phyloP scores from a whole-genome alignment of 116 monocot species.

The Papilionanthe hybrid region DNA sequence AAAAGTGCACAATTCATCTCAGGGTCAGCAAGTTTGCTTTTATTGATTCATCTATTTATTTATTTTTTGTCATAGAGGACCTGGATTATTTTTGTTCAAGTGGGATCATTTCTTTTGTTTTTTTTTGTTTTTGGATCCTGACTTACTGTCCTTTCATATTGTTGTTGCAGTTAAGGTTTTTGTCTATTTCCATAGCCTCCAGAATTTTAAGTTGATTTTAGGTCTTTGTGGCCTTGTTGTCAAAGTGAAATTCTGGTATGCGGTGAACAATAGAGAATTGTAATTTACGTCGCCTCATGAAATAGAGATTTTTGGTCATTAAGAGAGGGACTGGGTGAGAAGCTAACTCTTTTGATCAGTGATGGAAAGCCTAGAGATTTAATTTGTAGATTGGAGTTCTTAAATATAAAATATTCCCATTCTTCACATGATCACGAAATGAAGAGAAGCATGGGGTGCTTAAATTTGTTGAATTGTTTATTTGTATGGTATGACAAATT shows the following conservation, averaged over 20 bases:
- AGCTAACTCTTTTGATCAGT: neutral
- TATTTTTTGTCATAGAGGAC: neutral
- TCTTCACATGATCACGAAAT: neutral
- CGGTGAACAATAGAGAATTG: no score
- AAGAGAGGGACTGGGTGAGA: no score
- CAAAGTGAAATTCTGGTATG: no score
- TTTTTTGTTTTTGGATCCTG: neutral
- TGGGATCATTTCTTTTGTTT: no score
- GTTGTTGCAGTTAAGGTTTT: neutral
- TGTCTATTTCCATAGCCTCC: neutral
- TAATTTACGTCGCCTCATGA: no score
- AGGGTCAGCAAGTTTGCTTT: neutral
- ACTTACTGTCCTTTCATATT: neutral
- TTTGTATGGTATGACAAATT: neutral
- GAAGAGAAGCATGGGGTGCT: neutral
- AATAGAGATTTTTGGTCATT: no score
- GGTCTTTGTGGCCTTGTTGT: no score
- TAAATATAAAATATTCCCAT: neutral
- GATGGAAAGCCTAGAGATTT: neutral
- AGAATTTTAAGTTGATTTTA: neutral
- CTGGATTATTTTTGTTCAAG: neutral
- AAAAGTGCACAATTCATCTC: neutral
- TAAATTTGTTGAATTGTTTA: neutral
- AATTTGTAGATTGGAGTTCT: neutral
- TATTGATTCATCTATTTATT: no score